Percentiles rank a stretch among this genome's conserved stretches.
Evolutionary conservation across 108 stramenopile species (phyloP).

Genomic region (Aurantiochytrium sp.): DNA sequence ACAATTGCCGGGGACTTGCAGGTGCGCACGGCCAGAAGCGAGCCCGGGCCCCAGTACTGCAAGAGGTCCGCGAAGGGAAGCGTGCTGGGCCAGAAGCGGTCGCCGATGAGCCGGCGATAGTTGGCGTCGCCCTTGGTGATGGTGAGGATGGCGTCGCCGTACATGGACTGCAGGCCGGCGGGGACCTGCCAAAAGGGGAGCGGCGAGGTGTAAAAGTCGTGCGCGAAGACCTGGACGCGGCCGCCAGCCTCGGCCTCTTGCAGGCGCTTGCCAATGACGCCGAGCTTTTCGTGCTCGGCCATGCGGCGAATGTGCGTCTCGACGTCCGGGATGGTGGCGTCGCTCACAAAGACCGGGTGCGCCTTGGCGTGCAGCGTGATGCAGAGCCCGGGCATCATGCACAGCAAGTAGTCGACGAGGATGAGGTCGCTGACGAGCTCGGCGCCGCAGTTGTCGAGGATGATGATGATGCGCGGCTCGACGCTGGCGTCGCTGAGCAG

Average conservation of each 20-base stretch:
- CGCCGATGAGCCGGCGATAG: slow-evolving; percentile 12
- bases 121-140: slow-evolving; percentile 32
- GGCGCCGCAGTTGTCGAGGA: slow-evolving; percentile 8
- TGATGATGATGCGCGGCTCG: not conserved
- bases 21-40: not conserved
- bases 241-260: not conserved
- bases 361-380: not conserved
- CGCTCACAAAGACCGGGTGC: slow-evolving; percentile 29
- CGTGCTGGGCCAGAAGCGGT: not conserved
- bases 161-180: not conserved
- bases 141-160: not conserved
- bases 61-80: not conserved
- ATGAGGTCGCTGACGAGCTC: slow-evolving; percentile 6
- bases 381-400: not conserved
- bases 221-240: not conserved
- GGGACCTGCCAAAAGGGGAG: slow-evolving; percentile 25
- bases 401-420: not conserved
- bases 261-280: not conserved
- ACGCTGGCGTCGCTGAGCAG: not conserved
- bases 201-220: slow-evolving; percentile 13
- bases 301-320: not conserved
- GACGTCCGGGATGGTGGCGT: not conserved
- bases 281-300: not conserved
- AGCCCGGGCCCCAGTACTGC: not conserved
- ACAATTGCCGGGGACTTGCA: slow-evolving; percentile 9